Base-by-base conservation (phyloP, 768 basidiomycete species). In the Boletus bicolor region DNA sequence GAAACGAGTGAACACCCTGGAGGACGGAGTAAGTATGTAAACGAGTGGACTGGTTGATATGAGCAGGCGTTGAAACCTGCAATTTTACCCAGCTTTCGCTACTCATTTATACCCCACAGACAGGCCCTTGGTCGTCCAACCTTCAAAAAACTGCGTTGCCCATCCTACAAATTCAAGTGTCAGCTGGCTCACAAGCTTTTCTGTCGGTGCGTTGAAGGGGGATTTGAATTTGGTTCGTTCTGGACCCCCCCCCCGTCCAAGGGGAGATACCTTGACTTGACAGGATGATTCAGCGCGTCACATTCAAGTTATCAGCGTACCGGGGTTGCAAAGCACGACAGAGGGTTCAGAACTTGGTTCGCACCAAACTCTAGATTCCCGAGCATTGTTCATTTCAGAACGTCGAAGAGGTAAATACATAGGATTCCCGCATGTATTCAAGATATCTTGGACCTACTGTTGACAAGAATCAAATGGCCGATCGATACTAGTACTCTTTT, bases 1-100 rank as follows among this genome's bases (percentile, higher is more conserved):
- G 50, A 61, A 10, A 24, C 61, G 60, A 62, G 65, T 44, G 47
- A 64, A 57, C 58, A 50, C 46, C 19, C 11, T 17, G 41, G 28
- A 48, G 38, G 50, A 35, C 41, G 47, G 37, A 11, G 12, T 5
- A 15, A 37, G 30, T 38, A 37, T 19, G 17, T 34, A 32, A 51
- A 52, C 30, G 43, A 53, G 42, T 26, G 53, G 49, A 55, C 43
- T 43, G 50, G 50, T 15, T 35, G 42, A 48, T 49, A 35, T n/a
- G 49, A 46, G 6, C 15, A 48, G 36, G 50, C 1, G 10, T 34
- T n/a, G 30, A 49, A n/a, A 26, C 45, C 56, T 51, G 49, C 5
- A 1, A 4, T 21, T 42, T 15, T 39, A 26, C 24, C 30, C 28
- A 17, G 12, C 19, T 32, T 17, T 41, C 15, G 15, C 19, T 19